Conservation (phyloP, 164 flowering plant genomes). For the Piper betle region DNA sequence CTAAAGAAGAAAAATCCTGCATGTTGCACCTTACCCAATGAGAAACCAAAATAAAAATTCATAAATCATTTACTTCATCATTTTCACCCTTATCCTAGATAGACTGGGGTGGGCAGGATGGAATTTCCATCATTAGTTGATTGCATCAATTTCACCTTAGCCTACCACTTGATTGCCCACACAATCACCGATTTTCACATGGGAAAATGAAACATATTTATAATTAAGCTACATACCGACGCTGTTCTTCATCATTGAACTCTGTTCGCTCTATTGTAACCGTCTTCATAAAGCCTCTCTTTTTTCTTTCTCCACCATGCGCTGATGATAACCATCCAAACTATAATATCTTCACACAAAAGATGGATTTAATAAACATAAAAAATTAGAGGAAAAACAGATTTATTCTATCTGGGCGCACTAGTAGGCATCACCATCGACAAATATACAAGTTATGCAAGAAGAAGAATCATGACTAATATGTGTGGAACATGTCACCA, state of each 20-base stretch:
- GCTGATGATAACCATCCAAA: constrained; percentile 73
- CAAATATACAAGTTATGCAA: not conserved
- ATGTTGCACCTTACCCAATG: no score
- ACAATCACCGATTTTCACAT: no score
- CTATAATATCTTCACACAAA: constrained; percentile 55
- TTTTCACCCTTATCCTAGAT: no score
- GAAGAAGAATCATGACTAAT: not conserved
- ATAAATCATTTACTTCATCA: no score
- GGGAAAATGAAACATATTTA: not conserved
- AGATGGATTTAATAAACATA: no score
- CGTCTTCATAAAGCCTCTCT: constrained; percentile 48
- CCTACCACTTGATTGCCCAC: no score
- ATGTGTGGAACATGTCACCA: not conserved
- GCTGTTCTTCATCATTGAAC: constrained; percentile 90
- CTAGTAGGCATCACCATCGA: not conserved
- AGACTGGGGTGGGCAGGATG: no score
- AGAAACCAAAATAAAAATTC: no score
- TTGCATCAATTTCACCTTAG: no score
- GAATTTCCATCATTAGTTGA: no score
- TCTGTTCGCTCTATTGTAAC: constrained; percentile 43
- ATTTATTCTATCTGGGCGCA: not conserved
- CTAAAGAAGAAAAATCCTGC: no score
- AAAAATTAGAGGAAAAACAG: not conserved
- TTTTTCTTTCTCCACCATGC: constrained; percentile 46
- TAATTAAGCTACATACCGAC: constrained; percentile 41